Percentiles rank a stretch among this genome's conserved stretches.
Conservation (phyloP, 163 green algal species). For the Scenedesmus sp. region DNA sequence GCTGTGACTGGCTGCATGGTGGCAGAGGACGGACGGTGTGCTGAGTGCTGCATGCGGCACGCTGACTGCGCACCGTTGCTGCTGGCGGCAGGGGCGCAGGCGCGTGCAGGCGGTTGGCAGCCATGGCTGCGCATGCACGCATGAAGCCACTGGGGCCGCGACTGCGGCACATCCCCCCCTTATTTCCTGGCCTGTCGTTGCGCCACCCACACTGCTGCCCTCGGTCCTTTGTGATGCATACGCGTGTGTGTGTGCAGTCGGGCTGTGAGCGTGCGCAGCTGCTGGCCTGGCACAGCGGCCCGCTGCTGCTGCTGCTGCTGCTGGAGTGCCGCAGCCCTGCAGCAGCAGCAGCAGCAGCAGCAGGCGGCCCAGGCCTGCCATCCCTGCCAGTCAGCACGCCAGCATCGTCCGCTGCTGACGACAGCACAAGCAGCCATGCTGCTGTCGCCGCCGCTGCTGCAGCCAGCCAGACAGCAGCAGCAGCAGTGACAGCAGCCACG, state of each 20-base stretch:
- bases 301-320: slow-evolving; percentile 51
- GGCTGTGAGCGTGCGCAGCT: slow-evolving; percentile 32
- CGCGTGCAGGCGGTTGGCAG: too few relatives aligned
- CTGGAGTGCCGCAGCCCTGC: slow-evolving; percentile 12
- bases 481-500: background rate
- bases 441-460: slow-evolving; percentile 34
- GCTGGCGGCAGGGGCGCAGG: too few relatives aligned
- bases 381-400: background rate
- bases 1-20: too few relatives aligned
- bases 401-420: slow-evolving; percentile 10
- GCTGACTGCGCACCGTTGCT: too few relatives aligned
- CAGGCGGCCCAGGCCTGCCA: background rate
- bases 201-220: too few relatives aligned
- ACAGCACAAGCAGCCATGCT: background rate
- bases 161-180: too few relatives aligned
- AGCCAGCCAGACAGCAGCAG: background rate
- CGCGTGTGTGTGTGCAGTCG: background rate
- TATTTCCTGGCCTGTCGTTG: too few relatives aligned
- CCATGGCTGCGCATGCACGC: too few relatives aligned
- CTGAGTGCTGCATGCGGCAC: too few relatives aligned
- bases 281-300: slow-evolving; percentile 37
- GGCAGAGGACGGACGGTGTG: too few relatives aligned
- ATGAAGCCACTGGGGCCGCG: too few relatives aligned
- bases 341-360: background rate
- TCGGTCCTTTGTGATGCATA: background rate